Base-by-base conservation (phyloP, 2,329 filamentous ascomycete species). In the Lasiodiplodia sp. region DNA sequence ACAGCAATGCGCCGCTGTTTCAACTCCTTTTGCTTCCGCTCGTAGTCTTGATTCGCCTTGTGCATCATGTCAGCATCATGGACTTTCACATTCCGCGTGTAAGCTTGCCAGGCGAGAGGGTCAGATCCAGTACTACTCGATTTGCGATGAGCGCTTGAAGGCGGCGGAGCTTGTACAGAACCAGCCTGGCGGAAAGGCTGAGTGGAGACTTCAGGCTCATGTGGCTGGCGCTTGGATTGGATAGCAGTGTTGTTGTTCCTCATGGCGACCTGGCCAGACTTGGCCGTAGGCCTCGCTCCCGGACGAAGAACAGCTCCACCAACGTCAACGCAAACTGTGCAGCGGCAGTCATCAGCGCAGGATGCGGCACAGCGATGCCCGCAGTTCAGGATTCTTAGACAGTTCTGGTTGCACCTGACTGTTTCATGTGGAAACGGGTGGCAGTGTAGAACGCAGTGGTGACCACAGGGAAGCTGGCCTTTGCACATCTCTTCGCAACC, bases 381-480 rank as follows among this genome's bases (percentile, higher is more conserved):
- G 18, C 67, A 68, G 18, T 2, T 18, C 28, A 68, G 18, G 25
- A 38, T 14, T 14, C 23, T 55, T 23, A 3, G n/a, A 31, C 67
- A 68, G 21, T 23, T 53, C n/a, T 38, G 67, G 18, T 44, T 49
- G 34, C 67, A 68, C 7, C 21, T 55, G 40, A 64, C 47, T 21
- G 8, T 21, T 3, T 58, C 52, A 31, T 68, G 67, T 7, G 60
- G 37, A 37, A 52, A 68, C 4, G 78, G 78, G 58, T 79, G 78
- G 55, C 79, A 80, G 3, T 58, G 70, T 31, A 78, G 73, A 23
- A 75, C 73, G 69, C 78, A 80, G 2, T 40, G 73, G 52, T 80
- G 79, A 14, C 75, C 72, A 31, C 79, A 80, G 0, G 77, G 75
- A 47, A 80, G 71, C 0, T 28, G 28, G 14, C 44, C 65, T 5